Conservation (phyloP, 768 basidiomycete genomes). For the Termitomyces bulborhizus region DNA sequence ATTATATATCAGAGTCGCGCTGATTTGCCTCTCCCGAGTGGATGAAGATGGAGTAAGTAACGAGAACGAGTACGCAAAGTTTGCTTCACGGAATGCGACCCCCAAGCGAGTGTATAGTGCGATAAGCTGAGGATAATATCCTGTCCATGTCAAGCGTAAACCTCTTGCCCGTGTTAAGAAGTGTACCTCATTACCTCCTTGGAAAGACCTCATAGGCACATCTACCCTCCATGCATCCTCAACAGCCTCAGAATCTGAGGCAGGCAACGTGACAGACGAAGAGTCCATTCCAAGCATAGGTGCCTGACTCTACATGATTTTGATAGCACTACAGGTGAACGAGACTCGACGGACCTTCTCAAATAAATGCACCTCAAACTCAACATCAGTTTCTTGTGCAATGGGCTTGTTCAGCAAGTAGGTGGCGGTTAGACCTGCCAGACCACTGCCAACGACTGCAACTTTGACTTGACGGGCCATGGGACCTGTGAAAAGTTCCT, state of each 20-base stretch:
- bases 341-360: constrained; percentile 50
- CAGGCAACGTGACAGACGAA: constrained; percentile 43
- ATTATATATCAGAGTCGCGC: constrained; percentile 58
- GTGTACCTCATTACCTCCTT: constrained; percentile 48
- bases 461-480: constrained; percentile 47
- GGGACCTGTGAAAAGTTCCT: not conserved
- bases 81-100: constrained; percentile 44
- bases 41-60: constrained; percentile 26
- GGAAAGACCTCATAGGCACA: constrained; percentile 79
- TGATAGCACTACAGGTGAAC: not conserved
- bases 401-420: constrained; percentile 40
- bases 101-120: constrained; percentile 57
- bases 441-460: constrained; percentile 65
- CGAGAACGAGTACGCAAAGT: constrained; percentile 75
- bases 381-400: constrained; percentile 28
- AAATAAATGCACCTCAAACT: constrained; percentile 65
- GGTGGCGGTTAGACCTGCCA: constrained; percentile 68
- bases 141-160: constrained; percentile 23
- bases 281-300: constrained; percentile 63
- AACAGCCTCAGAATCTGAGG: constrained; percentile 22
- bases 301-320: constrained; percentile 30
- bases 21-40: constrained; percentile 23
- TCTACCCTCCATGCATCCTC: constrained; percentile 52
- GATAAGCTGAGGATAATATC: constrained; percentile 71
- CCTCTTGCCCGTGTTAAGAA: not conserved